These are phyloP conservation scores for Aspergillus tanneri DNA, from an alignment of 2,329 filamentous ascomycete genomes.

Conservation along the genomic window DNA sequence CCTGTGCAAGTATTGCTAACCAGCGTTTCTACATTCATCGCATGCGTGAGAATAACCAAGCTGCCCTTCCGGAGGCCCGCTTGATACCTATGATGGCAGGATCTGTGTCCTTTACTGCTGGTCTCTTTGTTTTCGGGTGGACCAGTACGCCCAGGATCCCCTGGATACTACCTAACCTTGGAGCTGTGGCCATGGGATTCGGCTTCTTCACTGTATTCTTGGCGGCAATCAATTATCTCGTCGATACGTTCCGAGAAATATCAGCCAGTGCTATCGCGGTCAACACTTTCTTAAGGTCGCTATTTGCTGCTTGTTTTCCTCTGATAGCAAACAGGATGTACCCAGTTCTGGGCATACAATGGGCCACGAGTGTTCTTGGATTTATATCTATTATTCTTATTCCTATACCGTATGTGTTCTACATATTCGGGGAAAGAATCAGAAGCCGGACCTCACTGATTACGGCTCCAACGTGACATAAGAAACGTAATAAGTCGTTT, in stretches of 20 bases:
- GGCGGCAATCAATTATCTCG: slow-evolving; percentile 73
- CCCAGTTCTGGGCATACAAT: slow-evolving; percentile 34
- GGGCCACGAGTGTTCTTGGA: slow-evolving; percentile 40
- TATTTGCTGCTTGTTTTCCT: slow-evolving; percentile 43
- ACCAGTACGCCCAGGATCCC: slow-evolving; percentile 60
- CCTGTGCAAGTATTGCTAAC: slow-evolving; percentile 49
- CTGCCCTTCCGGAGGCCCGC: slow-evolving; percentile 61
- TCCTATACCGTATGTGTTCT: slow-evolving; percentile 42
- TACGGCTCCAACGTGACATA: no score
- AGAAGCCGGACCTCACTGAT: no score
- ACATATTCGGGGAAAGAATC: no score
- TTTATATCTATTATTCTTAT: slow-evolving; percentile 40
- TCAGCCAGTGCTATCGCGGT: slow-evolving; percentile 71
- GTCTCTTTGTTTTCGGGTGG: slow-evolving; percentile 68
- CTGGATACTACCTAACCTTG: slow-evolving; percentile 68
- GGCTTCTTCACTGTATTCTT: slow-evolving; percentile 72
- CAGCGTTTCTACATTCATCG: slow-evolving; percentile 44
- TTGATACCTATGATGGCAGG: slow-evolving; percentile 65
- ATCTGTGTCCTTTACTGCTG: slow-evolving; percentile 60
- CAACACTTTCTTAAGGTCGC: slow-evolving; percentile 71
- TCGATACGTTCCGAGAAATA: slow-evolving; percentile 69
- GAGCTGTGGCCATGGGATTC: slow-evolving; percentile 64
- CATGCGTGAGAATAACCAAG: slow-evolving; percentile 47
- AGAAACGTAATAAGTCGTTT: no score
- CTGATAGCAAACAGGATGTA: slow-evolving; percentile 41